These are phyloP conservation scores for Exophiala phaeomuriformis DNA, from an alignment of 2,329 filamentous ascomycete species.

Conservation along the genomic window DNA sequence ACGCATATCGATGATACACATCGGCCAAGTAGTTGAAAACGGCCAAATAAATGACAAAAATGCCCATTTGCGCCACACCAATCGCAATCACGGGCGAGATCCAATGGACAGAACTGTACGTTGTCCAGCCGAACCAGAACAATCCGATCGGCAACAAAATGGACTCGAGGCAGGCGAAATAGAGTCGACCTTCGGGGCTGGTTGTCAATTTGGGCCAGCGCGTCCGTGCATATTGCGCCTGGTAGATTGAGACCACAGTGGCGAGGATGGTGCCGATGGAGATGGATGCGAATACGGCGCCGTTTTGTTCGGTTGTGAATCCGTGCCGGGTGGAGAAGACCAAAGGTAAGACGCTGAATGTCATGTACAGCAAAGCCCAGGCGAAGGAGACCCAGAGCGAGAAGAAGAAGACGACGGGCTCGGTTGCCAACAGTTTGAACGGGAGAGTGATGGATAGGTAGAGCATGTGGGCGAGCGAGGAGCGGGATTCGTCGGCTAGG, in stretches of 20 bases:
- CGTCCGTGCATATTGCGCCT: slow-evolving; percentile 45
- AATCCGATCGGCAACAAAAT: slow-evolving; percentile 69
- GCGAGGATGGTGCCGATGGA: slow-evolving; percentile 59
- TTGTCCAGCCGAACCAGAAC: slow-evolving; percentile 71
- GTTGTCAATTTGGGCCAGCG: slow-evolving; percentile 32
- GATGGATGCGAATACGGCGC: slow-evolving; percentile 68
- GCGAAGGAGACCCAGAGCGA: slow-evolving; percentile 83
- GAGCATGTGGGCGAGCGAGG: slow-evolving; percentile 24
- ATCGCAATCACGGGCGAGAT: slow-evolving; percentile 64
- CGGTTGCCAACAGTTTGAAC: slow-evolving; percentile 50
- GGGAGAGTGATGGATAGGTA: slow-evolving; percentile 24
- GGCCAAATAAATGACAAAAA: slow-evolving; percentile 77
- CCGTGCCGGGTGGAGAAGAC: slow-evolving; percentile 62
- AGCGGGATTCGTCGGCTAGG: slow-evolving; percentile 20
- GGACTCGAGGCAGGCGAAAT: slow-evolving; percentile 72
- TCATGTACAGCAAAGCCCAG: slow-evolving; percentile 83
- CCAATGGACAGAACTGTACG: slow-evolving; percentile 54
- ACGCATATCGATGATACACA: slow-evolving; percentile 76
- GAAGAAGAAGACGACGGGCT: slow-evolving; percentile 64
- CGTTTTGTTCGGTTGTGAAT: slow-evolving; percentile 61
- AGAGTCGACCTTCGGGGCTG: slow-evolving; percentile 68
- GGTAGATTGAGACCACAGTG: slow-evolving; percentile 61
- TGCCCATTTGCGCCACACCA: slow-evolving; percentile 70
- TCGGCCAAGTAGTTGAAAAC: slow-evolving; percentile 93
- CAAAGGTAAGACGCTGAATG: slow-evolving; percentile 71